Base-by-base conservation (phyloP, 768 basidiomycete species). In the Amanita exitialis region DNA sequence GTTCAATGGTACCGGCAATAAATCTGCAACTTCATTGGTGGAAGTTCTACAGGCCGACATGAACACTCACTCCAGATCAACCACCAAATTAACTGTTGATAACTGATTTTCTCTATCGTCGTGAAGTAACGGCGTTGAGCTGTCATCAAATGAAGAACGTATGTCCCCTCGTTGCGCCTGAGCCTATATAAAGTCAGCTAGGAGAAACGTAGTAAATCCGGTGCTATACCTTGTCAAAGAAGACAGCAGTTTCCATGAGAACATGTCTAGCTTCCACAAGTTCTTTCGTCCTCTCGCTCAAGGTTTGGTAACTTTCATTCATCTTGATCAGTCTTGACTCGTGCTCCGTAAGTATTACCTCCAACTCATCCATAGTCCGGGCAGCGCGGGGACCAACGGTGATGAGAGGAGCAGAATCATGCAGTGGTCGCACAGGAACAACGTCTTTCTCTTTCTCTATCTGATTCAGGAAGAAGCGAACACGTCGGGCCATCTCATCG, bases 1-100 rank as follows among this genome's bases (percentile, higher is more conserved):
- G 89, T 60, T 98, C 94, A 56, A 98, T 92, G 0, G 95, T 97
- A 23, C 96, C 96, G 3, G 96, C 85, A 20, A 99, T 87, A 59
- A 99, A 99, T 59, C 90, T 91, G 13, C 9, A n/a, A 23, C 30
- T 16, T 25, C 3, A 44, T 37, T 47, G 28, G 7, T 15, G 34
- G 3, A 23, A 34, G 3, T 37, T 49, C 52, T 35, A 47, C 30
- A 48, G 6, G 30, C 15, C 7, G 8, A 36, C 20, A 50, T 49
- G 16, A 25, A 20, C 21, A 62, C 83, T 52, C 58, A 92, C 86
- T 99, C 96, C 37, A 98, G 77, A 64, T 97, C 93, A 59, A 97
- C 84, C 59, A 83, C 82, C 32, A 79, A 67, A 42, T 61, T 71
- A 3, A 69, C 58, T 23, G 66, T 57, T 3, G 74, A 69, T 62